Evolutionary conservation across 306 rosid species (phyloP), one percentile per base, ranked within the genome.

Genomic region (Medicago ruthenica): DNA sequence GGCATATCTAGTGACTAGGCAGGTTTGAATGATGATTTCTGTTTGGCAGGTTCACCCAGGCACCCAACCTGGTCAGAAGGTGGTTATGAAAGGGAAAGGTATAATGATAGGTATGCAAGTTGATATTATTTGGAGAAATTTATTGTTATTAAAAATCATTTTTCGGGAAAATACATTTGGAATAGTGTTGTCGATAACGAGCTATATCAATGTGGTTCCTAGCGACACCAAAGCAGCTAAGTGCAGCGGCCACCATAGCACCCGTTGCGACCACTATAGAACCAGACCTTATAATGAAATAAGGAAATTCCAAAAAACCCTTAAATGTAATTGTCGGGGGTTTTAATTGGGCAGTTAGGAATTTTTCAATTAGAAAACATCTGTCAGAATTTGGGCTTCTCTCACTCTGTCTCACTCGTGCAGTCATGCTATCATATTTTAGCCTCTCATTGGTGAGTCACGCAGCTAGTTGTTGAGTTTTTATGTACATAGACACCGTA

Each of bases 71-170:
- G 88, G 97, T 72, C 93, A 90, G 78, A 92, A 95, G 81, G 97
- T 92, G 77, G 97, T 95, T 73, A 74, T 95, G 79, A 95, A 92
- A 87, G 84, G 88, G 91, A 95, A 95, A 88, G 99, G 99, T 88
- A 48, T 75, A 85, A 85, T 85, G 88, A 95, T 89, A 90, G 99
- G 99, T 92, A 54, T 75, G 80, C 75, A 63, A 67, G 58, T 69
- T 77, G 55, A 67, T 48, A 51, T 61, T 71, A 36, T 55, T 39
- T 20, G 0, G 31, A 13, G 14, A 21, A 27, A 36, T 27, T 27
- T 27, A 27, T 27, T 27, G 31, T 3, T 3, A 3, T 27, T 27
- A 27, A 27, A 27, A 27, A 27, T 1, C 47, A 12, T 58, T 73
- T 61, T 70, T 3, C n/a, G 65, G 9, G 58, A 48, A 36, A 64